Percentiles rank a stretch among this genome's conserved stretches.
Conservation (phyloP, 805 yeast species). For the Peterozyma toletana region DNA sequence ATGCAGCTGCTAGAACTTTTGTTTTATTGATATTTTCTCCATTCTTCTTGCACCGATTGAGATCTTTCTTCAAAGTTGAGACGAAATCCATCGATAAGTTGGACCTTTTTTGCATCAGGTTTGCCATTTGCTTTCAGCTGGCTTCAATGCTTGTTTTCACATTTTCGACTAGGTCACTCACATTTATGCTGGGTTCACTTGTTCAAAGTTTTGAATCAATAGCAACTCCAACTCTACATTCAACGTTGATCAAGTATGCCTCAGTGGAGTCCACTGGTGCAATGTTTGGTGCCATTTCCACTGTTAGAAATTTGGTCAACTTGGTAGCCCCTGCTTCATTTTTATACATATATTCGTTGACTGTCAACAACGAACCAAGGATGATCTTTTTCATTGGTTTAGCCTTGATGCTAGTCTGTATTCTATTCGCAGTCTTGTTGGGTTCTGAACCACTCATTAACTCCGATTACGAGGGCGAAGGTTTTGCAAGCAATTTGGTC, state of each 20-base stretch:
- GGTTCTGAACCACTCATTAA: neutral
- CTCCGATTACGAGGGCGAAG: neutral
- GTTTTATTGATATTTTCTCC: constrained; percentile 49
- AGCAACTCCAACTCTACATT: constrained; percentile 51
- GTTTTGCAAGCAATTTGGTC: neutral
- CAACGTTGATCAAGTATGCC: constrained; percentile 54
- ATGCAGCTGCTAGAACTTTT: constrained; percentile 42
- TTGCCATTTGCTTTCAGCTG: constrained; percentile 14
- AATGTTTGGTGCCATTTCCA: constrained; percentile 63
- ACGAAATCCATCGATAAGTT: constrained; percentile 42
- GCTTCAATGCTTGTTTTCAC: constrained; percentile 4
- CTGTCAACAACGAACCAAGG: constrained; percentile 31
- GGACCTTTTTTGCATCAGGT: constrained; percentile 32
- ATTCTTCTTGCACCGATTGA: constrained; percentile 29
- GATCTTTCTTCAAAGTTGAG: constrained; percentile 24
- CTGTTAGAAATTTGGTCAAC: constrained; percentile 43
- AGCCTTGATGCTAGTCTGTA: constrained; percentile 2
- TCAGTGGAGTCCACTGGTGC: constrained; percentile 60
- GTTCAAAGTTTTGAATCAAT: constrained; percentile 32
- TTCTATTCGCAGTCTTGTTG: neutral
- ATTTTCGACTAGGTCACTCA: constrained; percentile 2
- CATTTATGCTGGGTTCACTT: constrained; percentile 4
- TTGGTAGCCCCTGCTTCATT: constrained; percentile 43
- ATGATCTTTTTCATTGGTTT: constrained; percentile 21
- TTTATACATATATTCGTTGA: constrained; percentile 39